Conservation (phyloP, 1,284 basidiomycete genomes). For the Schizophyllum amplum region DNA sequence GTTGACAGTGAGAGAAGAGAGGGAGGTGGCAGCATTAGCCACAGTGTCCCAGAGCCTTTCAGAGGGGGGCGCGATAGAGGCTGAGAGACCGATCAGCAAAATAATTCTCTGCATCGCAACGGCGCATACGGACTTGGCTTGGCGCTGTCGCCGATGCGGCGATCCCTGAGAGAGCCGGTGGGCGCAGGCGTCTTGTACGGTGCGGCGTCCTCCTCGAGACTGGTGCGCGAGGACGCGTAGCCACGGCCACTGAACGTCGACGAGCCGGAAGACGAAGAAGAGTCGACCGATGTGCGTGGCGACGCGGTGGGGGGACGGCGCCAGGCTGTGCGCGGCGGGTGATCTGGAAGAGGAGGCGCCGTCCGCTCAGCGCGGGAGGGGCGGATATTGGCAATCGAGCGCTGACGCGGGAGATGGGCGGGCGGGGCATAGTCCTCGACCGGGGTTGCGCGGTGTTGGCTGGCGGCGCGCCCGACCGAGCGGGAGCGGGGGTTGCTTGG, state of each 20-base stretch:
- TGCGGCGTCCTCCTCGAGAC: constrained; percentile 28
- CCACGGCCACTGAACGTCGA: constrained; percentile 22
- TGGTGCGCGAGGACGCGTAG: constrained; percentile 37
- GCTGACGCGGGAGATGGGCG: not conserved
- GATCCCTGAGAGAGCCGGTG: not conserved
- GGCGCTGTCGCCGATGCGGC: not conserved
- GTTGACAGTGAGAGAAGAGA: constrained; percentile 49
- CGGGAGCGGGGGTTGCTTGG: constrained; percentile 20
- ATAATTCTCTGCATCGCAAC: not conserved
- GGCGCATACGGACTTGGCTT: not conserved
- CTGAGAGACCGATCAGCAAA: constrained; percentile 1
- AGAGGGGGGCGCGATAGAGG: constrained; percentile 25
- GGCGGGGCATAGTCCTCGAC: not conserved
- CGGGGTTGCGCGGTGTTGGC: constrained; percentile 3
- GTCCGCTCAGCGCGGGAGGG: constrained; percentile 3
- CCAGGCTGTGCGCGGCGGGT: constrained; percentile 11
- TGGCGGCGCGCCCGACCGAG: constrained; percentile 10
- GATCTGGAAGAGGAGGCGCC: constrained; percentile 19
- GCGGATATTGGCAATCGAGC: not conserved
- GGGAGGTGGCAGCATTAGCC: constrained; percentile 40
- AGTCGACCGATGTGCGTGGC: constrained; percentile 13
- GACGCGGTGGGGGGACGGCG: not conserved
- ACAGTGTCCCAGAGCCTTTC: constrained; percentile 45
- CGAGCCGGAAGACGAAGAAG: constrained; percentile 24
- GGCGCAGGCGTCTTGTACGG: not conserved